These are phyloP conservation scores for Aureobasidium sp. DNA, from an alignment of 2,329 filamentous ascomycete species.

Conservation along the genomic window DNA sequence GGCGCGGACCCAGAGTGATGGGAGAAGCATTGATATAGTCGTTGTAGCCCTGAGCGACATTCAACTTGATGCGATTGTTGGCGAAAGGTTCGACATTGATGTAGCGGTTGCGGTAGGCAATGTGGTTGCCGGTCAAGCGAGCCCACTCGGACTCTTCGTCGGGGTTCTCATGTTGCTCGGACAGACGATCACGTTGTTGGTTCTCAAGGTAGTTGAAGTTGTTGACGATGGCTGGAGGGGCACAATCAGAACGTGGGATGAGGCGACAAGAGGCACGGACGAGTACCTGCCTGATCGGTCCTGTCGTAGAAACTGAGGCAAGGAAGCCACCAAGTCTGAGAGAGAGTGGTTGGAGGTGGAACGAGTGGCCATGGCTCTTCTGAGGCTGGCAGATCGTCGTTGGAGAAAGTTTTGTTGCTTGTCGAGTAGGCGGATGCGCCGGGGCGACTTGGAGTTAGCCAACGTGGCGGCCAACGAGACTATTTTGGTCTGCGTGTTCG, in stretches of 20 bases:
- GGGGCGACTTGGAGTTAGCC: neutral
- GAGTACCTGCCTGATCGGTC: slow-evolving; percentile 41
- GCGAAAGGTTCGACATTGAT: slow-evolving; percentile 84
- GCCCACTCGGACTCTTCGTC: slow-evolving; percentile 50
- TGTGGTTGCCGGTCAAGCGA: slow-evolving; percentile 50
- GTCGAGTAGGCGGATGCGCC: slow-evolving; percentile 16
- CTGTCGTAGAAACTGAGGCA: slow-evolving; percentile 44
- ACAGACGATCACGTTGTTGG: slow-evolving; percentile 50
- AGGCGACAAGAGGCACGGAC: slow-evolving; percentile 21
- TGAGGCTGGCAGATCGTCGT: neutral
- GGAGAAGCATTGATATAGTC: slow-evolving; percentile 50
- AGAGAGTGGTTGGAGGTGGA: neutral
- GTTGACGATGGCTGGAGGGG: slow-evolving; percentile 46
- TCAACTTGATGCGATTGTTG: slow-evolving; percentile 73
- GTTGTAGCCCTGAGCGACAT: slow-evolving; percentile 59
- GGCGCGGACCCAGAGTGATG: slow-evolving; percentile 39
- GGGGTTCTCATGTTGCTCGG: slow-evolving; percentile 23
- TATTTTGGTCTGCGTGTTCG: neutral
- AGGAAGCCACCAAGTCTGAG: slow-evolving; percentile 31
- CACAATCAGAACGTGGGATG: slow-evolving; percentile 27
- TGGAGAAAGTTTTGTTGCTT: slow-evolving; percentile 11
- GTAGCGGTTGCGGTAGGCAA: slow-evolving; percentile 71
- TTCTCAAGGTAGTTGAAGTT: slow-evolving; percentile 58
- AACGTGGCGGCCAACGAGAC: neutral
- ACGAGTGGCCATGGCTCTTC: slow-evolving; percentile 7